Evolutionary conservation across 140 eudicot genomes (phyloP), one percentile per base, ranked within the genome.

Genomic region (Senecio squalidus): DNA sequence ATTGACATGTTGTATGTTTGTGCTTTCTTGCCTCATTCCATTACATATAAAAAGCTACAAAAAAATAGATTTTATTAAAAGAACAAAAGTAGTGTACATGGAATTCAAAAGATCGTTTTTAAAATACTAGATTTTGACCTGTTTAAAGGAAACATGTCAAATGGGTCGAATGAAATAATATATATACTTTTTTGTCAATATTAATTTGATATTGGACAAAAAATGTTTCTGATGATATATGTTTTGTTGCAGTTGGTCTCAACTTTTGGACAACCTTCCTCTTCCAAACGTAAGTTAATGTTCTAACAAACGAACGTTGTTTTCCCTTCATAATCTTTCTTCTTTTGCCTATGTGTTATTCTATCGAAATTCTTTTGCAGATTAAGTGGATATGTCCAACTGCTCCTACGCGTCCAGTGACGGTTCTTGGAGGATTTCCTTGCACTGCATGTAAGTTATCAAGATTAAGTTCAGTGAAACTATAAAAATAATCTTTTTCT

Each of bases 331-430:
- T 7, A 30, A 24, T 3, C 5, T 51, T 17, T 66, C 16, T 41
- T 54, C 41, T 29, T 15, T 15, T 7, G 15, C 31, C 17, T 8
- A 4, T 18, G 4, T 3, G 8, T 9, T 26, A 6, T 36, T 34
- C 5, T 27, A 28, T 29, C 56, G 11, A 1, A 4, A 16, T 17
- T 33, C 15, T 4, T 24, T 24, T 67, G 64, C 74, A 93, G 99
- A 80, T 93, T 49, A 93, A 93, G 60, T 93, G 95, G 95, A 93
- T 93, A 51, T 93, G 99, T 59, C 99, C 99, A 57, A 93, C 99
- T 54, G 99, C 99, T 68, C 99, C 99, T 33, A 93, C 95, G 64
- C 96, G 99, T 15, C 95, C 96, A 1, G 96, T 93, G 72, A 76
- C 89, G 10, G 65, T 80, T 58, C 89, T 92, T 60, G 99, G 99